These are phyloP conservation scores for Beauveria australis DNA, from an alignment of 2,329 filamentous ascomycete genomes.

Conservation along the genomic window DNA sequence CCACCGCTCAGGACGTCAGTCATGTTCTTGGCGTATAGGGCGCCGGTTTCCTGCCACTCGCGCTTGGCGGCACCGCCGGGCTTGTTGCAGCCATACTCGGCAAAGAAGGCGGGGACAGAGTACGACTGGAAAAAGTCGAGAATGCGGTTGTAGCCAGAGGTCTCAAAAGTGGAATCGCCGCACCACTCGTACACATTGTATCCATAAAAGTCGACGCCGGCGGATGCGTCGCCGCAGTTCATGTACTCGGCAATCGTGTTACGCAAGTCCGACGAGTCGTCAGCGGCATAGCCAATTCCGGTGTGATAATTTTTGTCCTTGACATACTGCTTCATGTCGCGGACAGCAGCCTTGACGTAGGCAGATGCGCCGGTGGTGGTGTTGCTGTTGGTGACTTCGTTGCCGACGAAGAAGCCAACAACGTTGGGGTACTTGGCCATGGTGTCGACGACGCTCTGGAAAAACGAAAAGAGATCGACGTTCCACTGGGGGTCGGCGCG, in stretches of 20 bases:
- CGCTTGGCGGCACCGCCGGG: slow-evolving; percentile 52
- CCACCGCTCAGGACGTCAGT: slow-evolving; percentile 82
- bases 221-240: slow-evolving; percentile 64
- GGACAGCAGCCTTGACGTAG: slow-evolving; percentile 95
- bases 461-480: slow-evolving; percentile 67
- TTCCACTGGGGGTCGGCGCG: slow-evolving; percentile 74
- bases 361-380: slow-evolving; percentile 87
- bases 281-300: slow-evolving; percentile 92
- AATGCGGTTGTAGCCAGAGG: slow-evolving; percentile 74
- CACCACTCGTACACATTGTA: slow-evolving; percentile 99
- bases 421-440: slow-evolving; percentile 80
- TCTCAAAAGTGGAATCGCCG: slow-evolving; percentile 66
- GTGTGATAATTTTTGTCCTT: slow-evolving; percentile 70
- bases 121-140: slow-evolving; percentile 82
- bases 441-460: slow-evolving; percentile 74
- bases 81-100: slow-evolving; percentile 94
- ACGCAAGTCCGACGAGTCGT: slow-evolving; percentile 81
- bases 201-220: slow-evolving; percentile 90
- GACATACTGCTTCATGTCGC: slow-evolving; percentile 94
- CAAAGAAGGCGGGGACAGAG: slow-evolving; percentile 94
- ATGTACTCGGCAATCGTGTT: slow-evolving; percentile 82
- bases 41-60: slow-evolving; percentile 75
- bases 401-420: slow-evolving; percentile 96
- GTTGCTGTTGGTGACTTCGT: slow-evolving; percentile 85
- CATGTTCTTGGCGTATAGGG: slow-evolving; percentile 77